phyloP scores from a whole-genome alignment of 1,284 basidiomycete species.

The Baeospora myosura region DNA sequence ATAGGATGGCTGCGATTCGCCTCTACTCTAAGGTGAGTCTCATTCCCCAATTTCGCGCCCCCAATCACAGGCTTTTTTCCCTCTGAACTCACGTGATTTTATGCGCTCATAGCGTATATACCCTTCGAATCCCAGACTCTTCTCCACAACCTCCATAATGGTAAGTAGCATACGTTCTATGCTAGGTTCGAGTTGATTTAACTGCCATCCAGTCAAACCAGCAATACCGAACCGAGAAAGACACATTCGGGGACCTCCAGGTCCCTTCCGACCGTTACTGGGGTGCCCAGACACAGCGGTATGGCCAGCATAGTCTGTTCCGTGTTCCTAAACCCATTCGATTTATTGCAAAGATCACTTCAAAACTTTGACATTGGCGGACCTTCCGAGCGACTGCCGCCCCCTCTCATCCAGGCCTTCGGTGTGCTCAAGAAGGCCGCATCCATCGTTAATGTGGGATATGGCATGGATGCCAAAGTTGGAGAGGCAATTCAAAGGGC shows the following conservation, averaged over 20 bases:
- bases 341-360: conserved; percentile 56
- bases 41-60: too few relatives aligned
- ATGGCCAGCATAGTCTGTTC: conserved; percentile 13
- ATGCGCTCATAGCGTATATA: background rate
- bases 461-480: conserved; percentile 88
- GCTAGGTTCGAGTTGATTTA: too few relatives aligned
- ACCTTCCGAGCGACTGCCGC: conserved; percentile 85
- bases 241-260: conserved; percentile 89
- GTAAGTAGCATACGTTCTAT: too few relatives aligned
- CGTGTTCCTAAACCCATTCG: conserved; percentile 4
- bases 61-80: too few relatives aligned
- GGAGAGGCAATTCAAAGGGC: conserved; percentile 88
- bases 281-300: conserved; percentile 98
- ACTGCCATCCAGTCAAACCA: too few relatives aligned
- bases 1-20: too few relatives aligned
- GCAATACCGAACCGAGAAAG: conserved; percentile 64
- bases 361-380: conserved; percentile 99
- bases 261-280: conserved; percentile 95
- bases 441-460: conserved; percentile 82
- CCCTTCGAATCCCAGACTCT: conserved; percentile 16
- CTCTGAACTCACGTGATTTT: background rate
- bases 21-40: background rate
- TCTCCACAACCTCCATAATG: conserved; percentile 40
- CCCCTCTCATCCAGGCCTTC: conserved; percentile 94
- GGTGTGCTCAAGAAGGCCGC: conserved; percentile 98